Evolutionary conservation across 805 yeast genomes (phyloP), one percentile per base, ranked within the genome.

Genomic region (Starmerella scarabaei): DNA sequence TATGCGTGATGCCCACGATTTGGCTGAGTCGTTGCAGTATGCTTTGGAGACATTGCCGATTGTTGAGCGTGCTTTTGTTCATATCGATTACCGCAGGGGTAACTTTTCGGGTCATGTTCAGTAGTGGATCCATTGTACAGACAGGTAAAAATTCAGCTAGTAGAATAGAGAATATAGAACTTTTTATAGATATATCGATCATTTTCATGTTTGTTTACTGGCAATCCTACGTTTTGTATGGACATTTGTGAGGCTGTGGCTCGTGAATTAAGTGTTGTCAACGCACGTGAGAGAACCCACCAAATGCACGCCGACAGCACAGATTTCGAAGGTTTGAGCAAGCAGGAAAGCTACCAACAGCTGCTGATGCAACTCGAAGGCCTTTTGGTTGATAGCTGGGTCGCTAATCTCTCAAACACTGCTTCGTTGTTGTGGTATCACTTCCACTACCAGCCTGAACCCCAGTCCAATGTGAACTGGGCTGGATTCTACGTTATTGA

Each of bases 341-440:
- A 56, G 28, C 55, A 57, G 21, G 88, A 80, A 37, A 64, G 73
- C 5, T 67, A 85, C 17, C 72, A 75, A 41, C 64, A 63, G 42
- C 60, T 82, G 4, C 37, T 80, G 2, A 69, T 64, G 35, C 72
- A 84, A 1, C 81, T 81, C 50, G 64, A 66, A 34, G 85, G 88
- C 0, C 64, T 88, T 14, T 60, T 76, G 1, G 63, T 55, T 1
- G 83, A 66, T 7, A 81, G 83, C 60, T 86, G 95, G 95, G 86
- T 88, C 3, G 75, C 93, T 47, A 88, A 91, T 54, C 61, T 85
- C 26, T 73, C 96, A 21, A 88, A 88, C 54, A 79, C 88, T 29
- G 69, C 94, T 5, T 80, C 95, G 4, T 65, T 88, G 42, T 49
- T 91, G 36, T 88, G 95, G 94, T 77, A 84, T 53, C 86, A 82